phyloP scores from a whole-genome alignment of 306 rosid species.

The Acacia acuminata region DNA sequence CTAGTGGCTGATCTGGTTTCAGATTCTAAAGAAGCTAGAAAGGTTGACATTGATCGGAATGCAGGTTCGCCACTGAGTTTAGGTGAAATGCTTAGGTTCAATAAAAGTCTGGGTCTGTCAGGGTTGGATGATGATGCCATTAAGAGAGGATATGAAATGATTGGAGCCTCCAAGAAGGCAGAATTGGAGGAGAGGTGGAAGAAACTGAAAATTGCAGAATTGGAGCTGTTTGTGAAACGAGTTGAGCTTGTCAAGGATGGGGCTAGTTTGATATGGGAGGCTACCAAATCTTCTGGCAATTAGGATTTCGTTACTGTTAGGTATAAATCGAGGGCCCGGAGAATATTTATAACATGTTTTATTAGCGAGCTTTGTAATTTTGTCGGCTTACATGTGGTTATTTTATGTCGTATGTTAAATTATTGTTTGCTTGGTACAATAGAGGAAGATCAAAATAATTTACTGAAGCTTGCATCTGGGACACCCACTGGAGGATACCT shows the following conservation, averaged over 20 bases:
- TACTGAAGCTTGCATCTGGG: background rate
- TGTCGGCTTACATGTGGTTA: background rate
- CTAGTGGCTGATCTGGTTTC: slow-evolving; percentile 8
- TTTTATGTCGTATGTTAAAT: background rate
- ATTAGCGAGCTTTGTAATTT: background rate
- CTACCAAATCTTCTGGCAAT: slow-evolving; percentile 34
- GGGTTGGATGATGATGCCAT: slow-evolving; percentile 34
- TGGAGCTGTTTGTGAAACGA: slow-evolving; percentile 46
- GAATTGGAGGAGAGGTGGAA: slow-evolving; percentile 59
- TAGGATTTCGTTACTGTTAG: slow-evolving; percentile 25
- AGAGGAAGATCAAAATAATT: background rate
- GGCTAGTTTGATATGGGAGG: slow-evolving; percentile 45
- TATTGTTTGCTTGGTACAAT: background rate
- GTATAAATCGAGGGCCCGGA: background rate
- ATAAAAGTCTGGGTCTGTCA: slow-evolving; percentile 22
- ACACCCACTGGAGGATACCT: background rate
- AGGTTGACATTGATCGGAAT: slow-evolving; percentile 14
- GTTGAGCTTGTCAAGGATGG: slow-evolving; percentile 40
- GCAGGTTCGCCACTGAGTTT: background rate
- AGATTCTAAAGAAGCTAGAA: slow-evolving; percentile 23
- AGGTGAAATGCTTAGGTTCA: slow-evolving; percentile 33
- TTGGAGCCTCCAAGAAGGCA: slow-evolving; percentile 42
- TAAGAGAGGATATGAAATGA: slow-evolving; percentile 43
- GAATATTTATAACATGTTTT: background rate
- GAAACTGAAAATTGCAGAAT: slow-evolving; percentile 46